Base-by-base conservation (phyloP, 2,329 filamentous ascomycete species). In the Sporothrix brasiliensis region DNA sequence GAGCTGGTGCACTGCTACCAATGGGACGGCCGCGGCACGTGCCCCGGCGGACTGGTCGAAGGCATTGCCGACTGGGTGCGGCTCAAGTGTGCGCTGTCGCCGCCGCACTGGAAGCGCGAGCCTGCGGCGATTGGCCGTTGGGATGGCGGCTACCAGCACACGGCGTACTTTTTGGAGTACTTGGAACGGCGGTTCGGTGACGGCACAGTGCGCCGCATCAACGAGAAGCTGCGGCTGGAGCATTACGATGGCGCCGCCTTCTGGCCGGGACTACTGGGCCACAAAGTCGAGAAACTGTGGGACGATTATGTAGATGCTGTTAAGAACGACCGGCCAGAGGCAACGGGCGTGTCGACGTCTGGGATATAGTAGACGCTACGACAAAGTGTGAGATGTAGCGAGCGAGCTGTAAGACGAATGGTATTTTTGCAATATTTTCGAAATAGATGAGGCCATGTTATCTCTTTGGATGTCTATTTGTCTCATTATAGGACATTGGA, bases 1-100 rank as follows among this genome's bases (percentile, higher is more conserved):
- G 94, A 98, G 80, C 89, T 97, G 73, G 94, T 98, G 16, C 95
- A 98, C 81, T 97, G 93, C 81, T 96, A 91, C 81, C 94, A 98
- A 79, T 91, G 92, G 80, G 90, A 92, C 75, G 91, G 84, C 1
- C 82, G 75, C 24, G 84, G 83, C 1, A 82, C 81, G 4, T 87
- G 88, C 56, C 91, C 91, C 0, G 90, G 90, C 0, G 95, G 95
- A 0, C 80, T 98, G 61, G 90, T 97, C 70, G 94, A 98, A 80
- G 94, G 94, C 0, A 88, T 98, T 68, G 94, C 94, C 24, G 95
- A 98, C 80, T 98, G 92, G 87, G 94, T 98, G 30, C 87, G 94
- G 2, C 81, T 98, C 72, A 88, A 88, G 73, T 89, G 89, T 66
- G 86, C 86, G 0, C 84, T 96, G 39, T 87, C 84, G 10, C 92